Evolutionary conservation across 441 rosid genomes (phyloP), one percentile per base, ranked within the genome.

Genomic region (Hura crepitans): DNA sequence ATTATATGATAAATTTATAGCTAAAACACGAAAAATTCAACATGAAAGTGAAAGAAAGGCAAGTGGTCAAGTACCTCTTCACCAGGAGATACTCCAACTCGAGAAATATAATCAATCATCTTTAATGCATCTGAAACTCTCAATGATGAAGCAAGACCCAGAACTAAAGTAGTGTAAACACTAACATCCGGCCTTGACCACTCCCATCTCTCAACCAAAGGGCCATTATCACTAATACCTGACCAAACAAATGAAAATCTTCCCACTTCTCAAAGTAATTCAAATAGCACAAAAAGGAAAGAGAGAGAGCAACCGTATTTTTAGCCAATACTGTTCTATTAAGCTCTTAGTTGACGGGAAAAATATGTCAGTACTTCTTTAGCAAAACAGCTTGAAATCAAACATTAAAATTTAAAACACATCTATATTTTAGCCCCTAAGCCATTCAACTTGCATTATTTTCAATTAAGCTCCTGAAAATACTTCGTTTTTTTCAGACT

Each of bases 141-240:
- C 69, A 92, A 80, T 11, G 88, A 82, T 0, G 89, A 84, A 46
- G 97, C 97, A 72, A 94, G 90, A 35, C 89, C 83, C 55, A 69
- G 85, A 72, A 94, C 84, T 72, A 94, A 78, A 69, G 82, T 74
- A 1, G 84, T 82, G 68, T 85, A 92, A 8, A 90, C 79, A 14
- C 66, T 78, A 35, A 87, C 92, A 76, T 95, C 88, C 10, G 99
- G 97, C 78, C 97, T 84, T 49, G 97, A 83, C 99, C 99, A 95
- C 80, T 80, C 90, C 96, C 94, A 92, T 81, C 87, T 83, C 57
- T 84, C 84, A 28, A 83, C 78, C 64, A 65, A 54, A 59, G 75
- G 64, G 45, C 74, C 87, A 72, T 73, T 83, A 66, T 90, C 94
- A 77, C 82, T 68, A 6, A 51, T 82, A 79, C 83, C 96, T 87